Base-by-base conservation (phyloP, 345 rosid species). In the Eucalyptus leucophloia region DNA sequence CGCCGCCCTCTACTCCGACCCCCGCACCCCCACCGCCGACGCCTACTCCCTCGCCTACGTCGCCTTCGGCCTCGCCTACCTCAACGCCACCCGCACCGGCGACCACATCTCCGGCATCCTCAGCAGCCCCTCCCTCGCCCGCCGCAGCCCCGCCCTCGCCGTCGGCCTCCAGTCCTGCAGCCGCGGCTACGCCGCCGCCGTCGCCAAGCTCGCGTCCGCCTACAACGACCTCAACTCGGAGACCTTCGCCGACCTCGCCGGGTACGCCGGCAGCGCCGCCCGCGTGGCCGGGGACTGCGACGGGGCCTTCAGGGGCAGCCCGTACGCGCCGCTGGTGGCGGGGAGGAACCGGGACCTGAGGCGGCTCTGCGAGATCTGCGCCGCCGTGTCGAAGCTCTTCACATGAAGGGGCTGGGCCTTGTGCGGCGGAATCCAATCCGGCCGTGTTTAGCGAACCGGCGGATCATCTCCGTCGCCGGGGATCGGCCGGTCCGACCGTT, bases 1-100 rank as follows among this genome's bases (percentile, higher is more conserved):
- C n/a, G 50, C 90, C 67, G 89, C 95, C 72, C 94, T 94, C 26
- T 93, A 91, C 89, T 89, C 94, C 15, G 94, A 94, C 88, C 86
- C 89, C 7, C 91, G 94, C n/a, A 88, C 94, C 50, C 88, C 92
- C 4, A 60, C 86, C 54, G 94, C 93, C 12, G 95, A 93, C 88
- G 32, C 86, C 47, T 90, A 90, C 90, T 77, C 86, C 7, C 88
- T 94, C 58, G 93, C 94, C 30, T 91, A 58, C 91, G 90, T 94
- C 81, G 87, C 94, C 32, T 93, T 94, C 6, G 92, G 93, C 18
- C 42, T 92, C 58, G 93, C 93, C 30, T 91, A 90, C 89, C 21
- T 44, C 86, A 91, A 94, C 87, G 93, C 93, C 85, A 89, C 91
- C 87, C 60, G 23, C 91, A 92, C 94, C 28, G 91, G 86, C 30